These are phyloP conservation scores for Leccinum aurantiacum DNA, from an alignment of 768 basidiomycete genomes.

Conservation along the genomic window DNA sequence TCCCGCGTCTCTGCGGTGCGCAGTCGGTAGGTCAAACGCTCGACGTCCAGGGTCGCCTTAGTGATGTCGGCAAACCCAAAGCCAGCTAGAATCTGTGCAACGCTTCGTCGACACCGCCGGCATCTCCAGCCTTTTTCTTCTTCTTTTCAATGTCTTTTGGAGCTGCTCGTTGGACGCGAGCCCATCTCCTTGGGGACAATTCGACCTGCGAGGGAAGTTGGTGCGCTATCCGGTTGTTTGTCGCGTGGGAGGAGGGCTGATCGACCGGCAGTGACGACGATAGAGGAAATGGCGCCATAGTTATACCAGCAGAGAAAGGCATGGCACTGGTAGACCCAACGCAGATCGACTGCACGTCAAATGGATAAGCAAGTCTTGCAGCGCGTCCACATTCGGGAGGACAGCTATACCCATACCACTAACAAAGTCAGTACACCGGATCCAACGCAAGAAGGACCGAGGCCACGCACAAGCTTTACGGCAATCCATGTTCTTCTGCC, in stretches of 20 bases:
- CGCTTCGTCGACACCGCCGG: slow-evolving; percentile 49
- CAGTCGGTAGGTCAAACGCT: slow-evolving; percentile 90
- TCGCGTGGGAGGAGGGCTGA: slow-evolving; percentile 83
- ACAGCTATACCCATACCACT: too few relatives aligned
- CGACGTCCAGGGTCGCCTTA: slow-evolving; percentile 90
- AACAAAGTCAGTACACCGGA: too few relatives aligned
- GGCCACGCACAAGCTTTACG: too few relatives aligned
- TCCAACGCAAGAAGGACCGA: too few relatives aligned
- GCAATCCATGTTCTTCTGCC: too few relatives aligned
- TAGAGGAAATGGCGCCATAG: slow-evolving; percentile 91
- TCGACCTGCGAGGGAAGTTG: slow-evolving; percentile 87
- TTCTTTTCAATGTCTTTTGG: slow-evolving; percentile 92
- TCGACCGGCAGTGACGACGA: slow-evolving; percentile 90
- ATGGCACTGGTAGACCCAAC: too few relatives aligned
- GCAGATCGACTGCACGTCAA: too few relatives aligned
- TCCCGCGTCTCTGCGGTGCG: slow-evolving; percentile 93
- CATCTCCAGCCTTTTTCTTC: slow-evolving; percentile 77
- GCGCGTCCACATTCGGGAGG: too few relatives aligned
- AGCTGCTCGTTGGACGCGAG: slow-evolving; percentile 75
- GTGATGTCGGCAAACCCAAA: slow-evolving; percentile 91
- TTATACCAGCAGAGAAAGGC: slow-evolving; percentile 75
- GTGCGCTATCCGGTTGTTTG: slow-evolving; percentile 96
- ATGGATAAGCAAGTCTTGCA: too few relatives aligned
- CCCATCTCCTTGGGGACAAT: slow-evolving; percentile 93
- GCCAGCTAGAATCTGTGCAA: slow-evolving; percentile 50